Evolutionary conservation across 2,329 filamentous ascomycete genomes (phyloP), one percentile per base, ranked within the genome.

Genomic region (Neopestalotiopsis sp.): DNA sequence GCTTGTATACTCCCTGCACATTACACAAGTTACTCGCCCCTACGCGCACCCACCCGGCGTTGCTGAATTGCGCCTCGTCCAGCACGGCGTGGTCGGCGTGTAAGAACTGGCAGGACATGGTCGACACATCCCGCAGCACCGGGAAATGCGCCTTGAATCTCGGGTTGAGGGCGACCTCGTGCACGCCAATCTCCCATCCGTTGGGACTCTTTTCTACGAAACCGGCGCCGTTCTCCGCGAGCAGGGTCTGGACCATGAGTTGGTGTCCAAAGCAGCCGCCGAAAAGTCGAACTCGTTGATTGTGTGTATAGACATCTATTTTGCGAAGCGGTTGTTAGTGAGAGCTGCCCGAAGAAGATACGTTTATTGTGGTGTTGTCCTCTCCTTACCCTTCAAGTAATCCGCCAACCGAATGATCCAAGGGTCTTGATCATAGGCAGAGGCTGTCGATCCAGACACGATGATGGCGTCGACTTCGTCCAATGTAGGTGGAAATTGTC

Each of bases 261-360:
- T 69, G 67, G 28, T 69, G 67, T 12, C 67, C 67, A 20, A 69
- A 69, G 42, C 67, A 69, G 56, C 67, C 62, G 32, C 67, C 67
- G 17, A 69, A 69, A 5, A 69, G 58, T 30, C 57, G 45, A 32
- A 69, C 58, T 32, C 59, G 58, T 30, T 64, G 65, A 17, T 61
- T 17, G 10, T 66, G 61, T 32, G 53, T 56, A 34, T 69, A 67
- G 32, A 69, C 67, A 17, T 61, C 65, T 67, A 32, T 17, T 9
- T n/a, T 28, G 24, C 24, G 0, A 28, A 34, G 1, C 3, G 28
- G n/a, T 2, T 30, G 2, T 1, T 28, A n/a, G 24, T 28, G 24
- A 28, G 24, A 28, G 24, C 24, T 28, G 24, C 24, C 3, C 24
- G 24, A 28, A 28, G 24, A 28, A 28, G 24, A 28, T 28, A 3